Evolutionary conservation across 1,284 basidiomycete genomes (phyloP).

Genomic region (Cutaneotrichosporon sp.): DNA sequence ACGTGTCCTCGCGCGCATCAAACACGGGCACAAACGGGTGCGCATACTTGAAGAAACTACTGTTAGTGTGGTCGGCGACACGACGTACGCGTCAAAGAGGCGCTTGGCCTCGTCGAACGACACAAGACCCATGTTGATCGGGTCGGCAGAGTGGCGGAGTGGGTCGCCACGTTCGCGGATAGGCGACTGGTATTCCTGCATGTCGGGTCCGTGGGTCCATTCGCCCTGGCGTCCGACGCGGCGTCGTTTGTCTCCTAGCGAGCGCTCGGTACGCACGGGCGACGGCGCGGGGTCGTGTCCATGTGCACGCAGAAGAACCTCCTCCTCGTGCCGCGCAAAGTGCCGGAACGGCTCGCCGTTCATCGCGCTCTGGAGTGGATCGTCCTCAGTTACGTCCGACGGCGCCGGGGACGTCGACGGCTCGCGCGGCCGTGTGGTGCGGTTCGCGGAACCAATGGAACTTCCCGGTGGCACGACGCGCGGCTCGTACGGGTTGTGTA

Average conservation of each 20-base stretch:
- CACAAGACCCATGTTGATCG: conserved; percentile 17
- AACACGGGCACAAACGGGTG: conserved; percentile 30
- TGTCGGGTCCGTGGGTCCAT: background rate
- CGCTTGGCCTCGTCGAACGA: conserved; percentile 16
- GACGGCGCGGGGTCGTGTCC: background rate
- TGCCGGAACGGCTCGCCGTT: conserved; percentile 11
- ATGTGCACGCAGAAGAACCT: conserved; percentile 1
- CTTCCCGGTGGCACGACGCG: no score
- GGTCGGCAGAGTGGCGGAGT: conserved; percentile 10
- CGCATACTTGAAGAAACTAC: conserved; percentile 28
- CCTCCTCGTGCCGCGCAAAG: conserved; percentile 12
- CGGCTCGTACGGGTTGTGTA: no score
- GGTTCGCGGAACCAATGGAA: no score
- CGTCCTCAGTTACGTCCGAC: background rate
- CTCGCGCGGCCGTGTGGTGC: no score
- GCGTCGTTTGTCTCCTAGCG: background rate
- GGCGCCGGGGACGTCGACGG: background rate
- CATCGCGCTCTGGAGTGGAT: conserved; percentile 11
- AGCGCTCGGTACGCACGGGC: background rate
- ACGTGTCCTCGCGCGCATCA: conserved; percentile 28
- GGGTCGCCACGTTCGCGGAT: conserved; percentile 10
- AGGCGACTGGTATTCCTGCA: background rate
- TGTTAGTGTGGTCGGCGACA: background rate
- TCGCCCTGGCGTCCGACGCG: background rate
- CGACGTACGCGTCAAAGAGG: conserved; percentile 21